Percentiles rank a stretch among this genome's conserved stretches.
Evolutionary conservation across 768 basidiomycete species (phyloP).

Genomic region (Melanogaster broomeanus): DNA sequence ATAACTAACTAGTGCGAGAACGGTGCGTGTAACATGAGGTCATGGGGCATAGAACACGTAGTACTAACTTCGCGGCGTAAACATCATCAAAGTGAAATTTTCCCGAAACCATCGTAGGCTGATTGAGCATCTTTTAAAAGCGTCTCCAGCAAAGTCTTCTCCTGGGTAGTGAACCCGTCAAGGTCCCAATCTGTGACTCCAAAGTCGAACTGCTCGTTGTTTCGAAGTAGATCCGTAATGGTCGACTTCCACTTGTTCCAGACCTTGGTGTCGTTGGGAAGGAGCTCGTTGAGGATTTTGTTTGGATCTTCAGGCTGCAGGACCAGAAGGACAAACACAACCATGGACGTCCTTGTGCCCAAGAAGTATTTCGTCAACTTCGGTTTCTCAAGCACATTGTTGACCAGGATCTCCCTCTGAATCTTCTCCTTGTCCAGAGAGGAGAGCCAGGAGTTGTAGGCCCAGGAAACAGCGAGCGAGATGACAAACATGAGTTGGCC

Average conservation of each 20-base stretch:
- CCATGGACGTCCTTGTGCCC: slow-evolving; percentile 15
- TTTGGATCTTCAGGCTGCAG: slow-evolving; percentile 6
- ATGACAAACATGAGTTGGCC: slow-evolving; percentile 33
- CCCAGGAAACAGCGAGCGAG: slow-evolving; percentile 26
- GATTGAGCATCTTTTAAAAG: neutral
- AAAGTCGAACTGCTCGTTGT: neutral
- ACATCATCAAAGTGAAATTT: neutral
- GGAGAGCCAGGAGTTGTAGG: slow-evolving; percentile 22
- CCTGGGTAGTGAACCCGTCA: neutral
- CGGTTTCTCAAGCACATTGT: slow-evolving; percentile 11
- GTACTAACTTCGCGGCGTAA: too few relatives aligned
- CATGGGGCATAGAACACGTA: too few relatives aligned
- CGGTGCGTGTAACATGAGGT: too few relatives aligned
- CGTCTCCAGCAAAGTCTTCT: neutral
- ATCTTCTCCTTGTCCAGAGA: slow-evolving; percentile 33
- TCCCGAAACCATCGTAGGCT: neutral
- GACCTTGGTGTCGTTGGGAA: slow-evolving; percentile 23
- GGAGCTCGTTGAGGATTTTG: slow-evolving; percentile 9
- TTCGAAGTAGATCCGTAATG: slow-evolving; percentile 4
- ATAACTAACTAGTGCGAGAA: too few relatives aligned
- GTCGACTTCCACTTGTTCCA: slow-evolving; percentile 22
- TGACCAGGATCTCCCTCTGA: slow-evolving; percentile 12
- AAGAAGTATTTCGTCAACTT: slow-evolving; percentile 14
- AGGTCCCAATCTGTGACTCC: neutral
- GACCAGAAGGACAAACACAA: slow-evolving; percentile 17